Base-by-base conservation (phyloP, 805 yeast genomes). In the Kazachstania martiniae region DNA sequence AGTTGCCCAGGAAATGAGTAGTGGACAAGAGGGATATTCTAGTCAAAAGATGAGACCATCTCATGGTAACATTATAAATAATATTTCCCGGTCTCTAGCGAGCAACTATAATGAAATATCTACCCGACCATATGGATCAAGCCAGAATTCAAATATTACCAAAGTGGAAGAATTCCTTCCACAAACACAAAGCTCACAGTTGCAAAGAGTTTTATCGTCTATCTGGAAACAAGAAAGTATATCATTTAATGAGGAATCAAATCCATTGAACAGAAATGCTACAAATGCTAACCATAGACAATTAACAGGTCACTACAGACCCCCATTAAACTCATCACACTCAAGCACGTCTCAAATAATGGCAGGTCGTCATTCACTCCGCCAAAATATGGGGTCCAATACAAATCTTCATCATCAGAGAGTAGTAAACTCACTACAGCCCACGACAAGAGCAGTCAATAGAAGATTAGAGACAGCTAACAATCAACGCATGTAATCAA, bases 361-460 rank as follows among this genome's bases (percentile, higher is more conserved):
- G 5, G 4, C 25, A n/a, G 34, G 25, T 5, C 27, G 38, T 24
- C 34, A 31, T 12, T 34, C 36, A 3, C 13, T 34, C 10, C 34
- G 49, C 19, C 35, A 42, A 17, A 29, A 35, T 3, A 35, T 39
- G 33, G 41, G 46, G 2, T 29, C 47, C 4, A 34, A 37, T 8
- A 36, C 39, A 2, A 42, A 40, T 4, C 27, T 38, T n/a, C 51
- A 41, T 23, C 53, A 49, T 28, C 57, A 50, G 28, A 33, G 58
- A 22, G 38, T 41, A 18, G 35, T 48, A 25, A 47, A 51, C 25
- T 46, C 58, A 5, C 30, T 53, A 17, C 60, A 55, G 21, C 67
- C 66, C 6, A 53, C 63, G 1, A 62, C 68, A 8, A 51, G 68
- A 36, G 66, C 66, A 0, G 68, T 61, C 2, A 59, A 61, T 38